Percentiles rank a stretch among this genome's conserved stretches.
phyloP scores from a whole-genome alignment of 2,329 filamentous ascomycete species.

The Bisporella sp. region DNA sequence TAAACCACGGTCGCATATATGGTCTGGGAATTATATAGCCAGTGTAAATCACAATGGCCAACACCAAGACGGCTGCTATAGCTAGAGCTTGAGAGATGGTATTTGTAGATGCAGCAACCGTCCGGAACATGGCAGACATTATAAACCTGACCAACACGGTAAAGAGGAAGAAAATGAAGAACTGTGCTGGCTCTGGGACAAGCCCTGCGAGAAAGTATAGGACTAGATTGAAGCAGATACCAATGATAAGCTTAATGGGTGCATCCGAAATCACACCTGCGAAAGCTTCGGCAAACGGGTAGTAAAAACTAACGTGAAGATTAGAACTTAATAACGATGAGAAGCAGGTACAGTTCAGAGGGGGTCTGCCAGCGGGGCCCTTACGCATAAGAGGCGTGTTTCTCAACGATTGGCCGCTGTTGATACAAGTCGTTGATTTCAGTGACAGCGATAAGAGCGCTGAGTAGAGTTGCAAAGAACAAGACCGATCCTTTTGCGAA shows the following conservation, averaged over 20 bases:
- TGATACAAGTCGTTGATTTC: slow-evolving; percentile 56
- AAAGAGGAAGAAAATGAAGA: slow-evolving; percentile 49
- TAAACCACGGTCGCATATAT: slow-evolving; percentile 72
- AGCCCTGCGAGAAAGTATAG: not conserved
- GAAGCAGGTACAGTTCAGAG: too few relatives aligned
- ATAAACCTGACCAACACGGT: slow-evolving; percentile 43
- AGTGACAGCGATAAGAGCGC: slow-evolving; percentile 52
- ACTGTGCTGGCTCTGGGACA: slow-evolving; percentile 29
- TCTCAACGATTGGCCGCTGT: slow-evolving; percentile 47
- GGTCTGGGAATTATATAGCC: slow-evolving; percentile 33
- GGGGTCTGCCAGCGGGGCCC: too few relatives aligned
- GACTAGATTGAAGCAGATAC: not conserved
- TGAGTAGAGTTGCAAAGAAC: slow-evolving; percentile 56
- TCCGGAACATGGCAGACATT: slow-evolving; percentile 53
- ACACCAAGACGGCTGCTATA: slow-evolving; percentile 22
- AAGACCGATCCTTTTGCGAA: slow-evolving; percentile 55
- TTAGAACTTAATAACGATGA: too few relatives aligned
- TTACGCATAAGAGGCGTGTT: slow-evolving; percentile 51
- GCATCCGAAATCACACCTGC: not conserved
- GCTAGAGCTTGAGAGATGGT: slow-evolving; percentile 1
- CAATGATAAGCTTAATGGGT: not conserved
- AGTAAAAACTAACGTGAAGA: too few relatives aligned
- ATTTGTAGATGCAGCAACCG: slow-evolving; percentile 53
- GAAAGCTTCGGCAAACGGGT: not conserved
- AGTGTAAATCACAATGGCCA: slow-evolving; percentile 14